Base-by-base conservation (phyloP, 1,284 basidiomycete species). In the Porodaedalea pini region DNA sequence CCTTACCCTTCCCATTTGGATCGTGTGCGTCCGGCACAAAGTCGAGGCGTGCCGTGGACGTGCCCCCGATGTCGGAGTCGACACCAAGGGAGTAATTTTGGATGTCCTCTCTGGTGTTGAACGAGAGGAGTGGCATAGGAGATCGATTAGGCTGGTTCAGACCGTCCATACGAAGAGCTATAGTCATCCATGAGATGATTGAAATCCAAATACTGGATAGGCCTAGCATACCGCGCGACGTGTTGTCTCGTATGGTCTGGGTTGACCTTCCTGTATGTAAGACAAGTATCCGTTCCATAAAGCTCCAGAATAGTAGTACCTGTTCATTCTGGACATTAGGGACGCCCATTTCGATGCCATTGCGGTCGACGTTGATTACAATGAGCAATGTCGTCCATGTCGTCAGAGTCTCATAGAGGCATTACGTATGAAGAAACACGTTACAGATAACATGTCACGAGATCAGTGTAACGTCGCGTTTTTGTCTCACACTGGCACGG, bases 41-140 rank as follows among this genome's bases (percentile, higher is more conserved):
- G 51, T 82, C 83, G 34, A 93, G 73, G 61, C 86, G 69, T 6
- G 82, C 85, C 0, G 85, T 85, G 2, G 91, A 92, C n/a, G 80
- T 80, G 1, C 94, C 94, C 1, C 93, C 93, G 51, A 94, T 85
- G 70, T 95, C 93, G 2, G 78, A 78, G 70, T 95, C 92, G 65
- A 86, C 90, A 2, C 92, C 92, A 0, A 80, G 82, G 0, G 84
- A 88, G 61, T 85, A 85, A 27, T 79, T 75, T n/a, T 77, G 63
- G 39, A 90, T 65, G 60, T 88, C 82, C 43, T 79, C 75, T 23
- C 67, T 72, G 0, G 78, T 77, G 63, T 86, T 83, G 69, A 91
- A 81, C 8, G 76, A 77, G 65, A 82, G 85, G 39, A 91, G 76
- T 0, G 79, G 78, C 52, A 78, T 74, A n/a, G 88, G 83, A 4